Base-by-base conservation (phyloP, 306 rosid genomes). In the Quercus cerris region DNA sequence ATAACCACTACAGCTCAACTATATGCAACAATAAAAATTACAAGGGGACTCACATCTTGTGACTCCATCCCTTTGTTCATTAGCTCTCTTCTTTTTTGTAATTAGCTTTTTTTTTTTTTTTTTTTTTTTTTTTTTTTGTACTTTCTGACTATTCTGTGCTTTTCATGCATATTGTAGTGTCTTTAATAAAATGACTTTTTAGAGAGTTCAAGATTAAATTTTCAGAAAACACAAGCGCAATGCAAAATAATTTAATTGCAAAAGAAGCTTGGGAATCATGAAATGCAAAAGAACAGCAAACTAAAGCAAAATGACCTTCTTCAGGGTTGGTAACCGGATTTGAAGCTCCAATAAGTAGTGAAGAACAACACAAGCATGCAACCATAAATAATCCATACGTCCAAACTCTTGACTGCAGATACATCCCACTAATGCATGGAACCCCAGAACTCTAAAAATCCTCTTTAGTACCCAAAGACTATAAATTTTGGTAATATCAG, bases 271-370 rank as follows among this genome's bases (percentile, higher is more conserved):
- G 56, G 6, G 63, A 71, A 56, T 31, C 73, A 3, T 62, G 75
- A 79, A 73, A 18, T 49, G 68, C 28, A 64, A 84, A 73, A 76
- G 72, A 68, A 64, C 30, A 71, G 5, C 44, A 22, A 31, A 75
- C n/a, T 28, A 70, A 27, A 61, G 28, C 8, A 73, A 5, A 75
- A n/a, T 56, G 74, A 93, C 99, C 97, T 93, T 94, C 99, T 3
- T 17, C 75, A 5, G 91, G 88, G 22, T 79, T 2, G 11, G 94
- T 91, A 68, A 77, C 41, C 46, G 28, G 13, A 10, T 51, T 15
- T 79, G 83, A 84, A 1, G 84, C 96, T 61, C 81, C 77, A 33
- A 54, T 88, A 28, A 77, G 75, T 12, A 70, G 82, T 31, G 84
- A 80, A 84, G 77, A 87, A 83, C 85, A 93, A 20, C 82, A 85